phyloP scores from a whole-genome alignment of 2,329 filamentous ascomycete species.

The Lachnellula arida region DNA sequence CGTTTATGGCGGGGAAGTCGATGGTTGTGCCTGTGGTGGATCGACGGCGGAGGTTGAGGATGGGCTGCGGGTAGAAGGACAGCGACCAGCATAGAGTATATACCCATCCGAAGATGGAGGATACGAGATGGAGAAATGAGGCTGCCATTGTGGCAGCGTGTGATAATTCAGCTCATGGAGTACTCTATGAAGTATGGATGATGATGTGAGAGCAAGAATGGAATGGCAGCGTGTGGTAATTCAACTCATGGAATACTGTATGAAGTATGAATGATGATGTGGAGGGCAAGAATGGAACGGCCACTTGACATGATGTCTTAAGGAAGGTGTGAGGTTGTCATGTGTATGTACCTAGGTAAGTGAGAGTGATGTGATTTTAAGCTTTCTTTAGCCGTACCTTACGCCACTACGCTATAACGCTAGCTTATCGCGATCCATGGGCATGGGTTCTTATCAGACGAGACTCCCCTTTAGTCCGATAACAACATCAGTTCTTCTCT shows the following conservation, averaged over 20 bases:
- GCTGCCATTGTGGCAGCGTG: conserved; percentile 20
- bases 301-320: too few relatives aligned
- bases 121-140: conserved; percentile 45
- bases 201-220: too few relatives aligned
- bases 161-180: conserved; percentile 5
- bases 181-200: neutral
- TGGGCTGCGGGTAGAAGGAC: conserved; percentile 88
- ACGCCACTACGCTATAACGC: too few relatives aligned
- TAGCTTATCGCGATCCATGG: too few relatives aligned
- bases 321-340: too few relatives aligned
- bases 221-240: conserved; percentile 4
- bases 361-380: too few relatives aligned
- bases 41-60: conserved; percentile 71
- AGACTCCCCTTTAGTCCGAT: too few relatives aligned
- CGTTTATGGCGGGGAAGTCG: conserved; percentile 79
- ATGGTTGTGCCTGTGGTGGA: conserved; percentile 81
- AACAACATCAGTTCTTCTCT: neutral
- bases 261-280: neutral
- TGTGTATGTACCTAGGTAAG: too few relatives aligned
- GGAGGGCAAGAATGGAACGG: too few relatives aligned
- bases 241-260: conserved; percentile 3
- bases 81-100: conserved; percentile 76
- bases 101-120: conserved; percentile 66
- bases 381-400: too few relatives aligned
- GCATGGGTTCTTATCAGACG: too few relatives aligned